Evolutionary conservation across 345 rosid species (phyloP).

Genomic region (Gossypium anomalum): DNA sequence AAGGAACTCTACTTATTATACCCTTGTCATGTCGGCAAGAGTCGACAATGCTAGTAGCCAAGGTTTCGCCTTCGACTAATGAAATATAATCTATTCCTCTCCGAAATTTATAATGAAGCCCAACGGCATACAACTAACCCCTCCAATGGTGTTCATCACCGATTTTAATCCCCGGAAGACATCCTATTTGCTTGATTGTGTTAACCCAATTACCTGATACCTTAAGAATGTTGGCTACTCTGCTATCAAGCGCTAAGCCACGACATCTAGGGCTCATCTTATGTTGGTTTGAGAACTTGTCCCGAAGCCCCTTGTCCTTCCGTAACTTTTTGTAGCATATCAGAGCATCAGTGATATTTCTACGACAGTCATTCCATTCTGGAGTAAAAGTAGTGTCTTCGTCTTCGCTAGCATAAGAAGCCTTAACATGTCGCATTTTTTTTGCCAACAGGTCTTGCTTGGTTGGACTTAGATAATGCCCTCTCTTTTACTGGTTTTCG

Average conservation of each 20-base stretch:
- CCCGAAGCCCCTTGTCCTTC: too few relatives aligned
- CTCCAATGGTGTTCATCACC: constrained; percentile 75
- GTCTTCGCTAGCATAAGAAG: neutral
- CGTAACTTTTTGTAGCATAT: neutral
- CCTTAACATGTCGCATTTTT: neutral
- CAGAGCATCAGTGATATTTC: neutral
- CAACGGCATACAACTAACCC: constrained; percentile 53
- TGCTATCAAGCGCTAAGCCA: constrained; percentile 33
- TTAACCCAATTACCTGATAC: constrained; percentile 40
- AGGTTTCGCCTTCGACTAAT: constrained; percentile 16
- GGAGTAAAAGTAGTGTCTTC: neutral
- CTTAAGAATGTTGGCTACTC: constrained; percentile 49
- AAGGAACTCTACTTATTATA: neutral
- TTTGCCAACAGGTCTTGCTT: neutral
- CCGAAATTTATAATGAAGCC: constrained; percentile 54
- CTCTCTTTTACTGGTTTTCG: neutral
- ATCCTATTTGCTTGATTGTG: constrained; percentile 43
- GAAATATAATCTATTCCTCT: constrained; percentile 58
- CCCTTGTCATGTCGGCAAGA: constrained; percentile 55
- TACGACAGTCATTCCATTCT: neutral
- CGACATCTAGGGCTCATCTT: too few relatives aligned
- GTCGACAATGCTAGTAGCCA: constrained; percentile 70
- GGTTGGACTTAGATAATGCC: neutral
- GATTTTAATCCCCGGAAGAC: constrained; percentile 60
- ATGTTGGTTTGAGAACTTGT: too few relatives aligned